Evolutionary conservation across 2,329 filamentous ascomycete species (phyloP).

Genomic region (Nemania sp.): DNA sequence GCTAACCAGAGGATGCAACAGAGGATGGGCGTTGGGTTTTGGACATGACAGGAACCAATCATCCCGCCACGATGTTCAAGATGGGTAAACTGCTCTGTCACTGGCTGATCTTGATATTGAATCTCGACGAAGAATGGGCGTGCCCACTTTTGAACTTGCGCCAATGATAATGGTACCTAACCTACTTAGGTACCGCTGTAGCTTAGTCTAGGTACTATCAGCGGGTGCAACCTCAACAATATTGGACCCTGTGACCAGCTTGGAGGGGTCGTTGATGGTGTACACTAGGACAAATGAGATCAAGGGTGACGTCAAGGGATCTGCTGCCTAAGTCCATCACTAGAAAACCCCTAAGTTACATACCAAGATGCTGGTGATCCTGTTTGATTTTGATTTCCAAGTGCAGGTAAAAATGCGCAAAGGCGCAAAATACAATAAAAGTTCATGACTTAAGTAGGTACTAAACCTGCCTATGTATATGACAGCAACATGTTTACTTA

Average conservation of each 20-base stretch:
- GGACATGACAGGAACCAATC: constrained; percentile 27
- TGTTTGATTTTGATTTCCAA: background rate
- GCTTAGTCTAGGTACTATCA: no score
- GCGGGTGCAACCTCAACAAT: no score
- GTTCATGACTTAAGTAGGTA: background rate
- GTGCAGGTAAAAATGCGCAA: no score
- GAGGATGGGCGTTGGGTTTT: background rate
- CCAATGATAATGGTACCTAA: no score
- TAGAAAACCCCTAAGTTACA: no score
- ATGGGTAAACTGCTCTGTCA: constrained; percentile 6
- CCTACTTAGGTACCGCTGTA: no score
- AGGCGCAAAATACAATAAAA: background rate
- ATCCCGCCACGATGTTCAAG: constrained; percentile 24
- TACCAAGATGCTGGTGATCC: background rate
- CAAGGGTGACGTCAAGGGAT: constrained; percentile 23
- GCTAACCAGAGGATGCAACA: no score
- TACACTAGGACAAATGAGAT: background rate
- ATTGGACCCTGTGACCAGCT: constrained; percentile 5
- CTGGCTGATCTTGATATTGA: constrained; percentile 3
- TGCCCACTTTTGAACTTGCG: no score
- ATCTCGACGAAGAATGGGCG: no score
- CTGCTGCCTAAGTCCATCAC: background rate
- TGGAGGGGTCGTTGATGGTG: constrained; percentile 9
- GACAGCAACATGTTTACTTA: no score
- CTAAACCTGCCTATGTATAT: no score